These are phyloP conservation scores for Prosopis cineraria DNA, from an alignment of 306 rosid species.

Conservation along the genomic window DNA sequence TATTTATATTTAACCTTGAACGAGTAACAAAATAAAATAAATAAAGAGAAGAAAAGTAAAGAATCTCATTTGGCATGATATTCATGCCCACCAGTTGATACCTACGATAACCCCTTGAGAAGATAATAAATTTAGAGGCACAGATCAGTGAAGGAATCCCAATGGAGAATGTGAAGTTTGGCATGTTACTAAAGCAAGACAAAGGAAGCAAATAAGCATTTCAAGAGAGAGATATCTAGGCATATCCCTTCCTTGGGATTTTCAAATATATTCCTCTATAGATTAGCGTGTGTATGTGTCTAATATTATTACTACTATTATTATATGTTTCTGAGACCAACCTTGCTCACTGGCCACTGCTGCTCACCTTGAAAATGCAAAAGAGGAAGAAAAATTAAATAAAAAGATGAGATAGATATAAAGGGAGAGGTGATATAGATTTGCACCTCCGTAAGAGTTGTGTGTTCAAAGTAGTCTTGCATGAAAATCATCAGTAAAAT, in stretches of 20 bases:
- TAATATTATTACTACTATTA: not conserved
- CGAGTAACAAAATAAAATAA: not conserved
- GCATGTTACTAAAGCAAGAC: slow-evolving; percentile 85
- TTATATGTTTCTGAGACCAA: slow-evolving; percentile 36
- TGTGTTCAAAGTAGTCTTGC: slow-evolving; percentile 44
- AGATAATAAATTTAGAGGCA: slow-evolving; percentile 38
- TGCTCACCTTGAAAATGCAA: slow-evolving; percentile 60
- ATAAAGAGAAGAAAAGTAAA: not conserved
- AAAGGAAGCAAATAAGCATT: slow-evolving; percentile 47
- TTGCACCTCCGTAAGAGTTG: slow-evolving; percentile 34
- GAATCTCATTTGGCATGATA: not conserved
- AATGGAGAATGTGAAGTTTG: slow-evolving; percentile 75
- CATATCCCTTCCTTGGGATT: slow-evolving; percentile 76
- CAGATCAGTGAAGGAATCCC: slow-evolving; percentile 72
- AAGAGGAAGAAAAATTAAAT: not conserved
- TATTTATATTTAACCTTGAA: not conserved
- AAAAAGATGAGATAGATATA: slow-evolving; percentile 24
- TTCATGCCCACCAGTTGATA: slow-evolving; percentile 3
- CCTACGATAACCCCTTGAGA: slow-evolving; percentile 43
- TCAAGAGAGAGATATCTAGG: slow-evolving; percentile 48
- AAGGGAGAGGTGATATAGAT: slow-evolving; percentile 25
- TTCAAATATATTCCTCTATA: slow-evolving; percentile 53
- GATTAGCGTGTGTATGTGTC: not conserved
- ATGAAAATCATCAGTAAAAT: slow-evolving; percentile 67
- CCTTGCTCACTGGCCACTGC: slow-evolving; percentile 48